phyloP scores from a whole-genome alignment of 2,329 filamentous ascomycete genomes.

The Coccinonectria pachysandricola region DNA sequence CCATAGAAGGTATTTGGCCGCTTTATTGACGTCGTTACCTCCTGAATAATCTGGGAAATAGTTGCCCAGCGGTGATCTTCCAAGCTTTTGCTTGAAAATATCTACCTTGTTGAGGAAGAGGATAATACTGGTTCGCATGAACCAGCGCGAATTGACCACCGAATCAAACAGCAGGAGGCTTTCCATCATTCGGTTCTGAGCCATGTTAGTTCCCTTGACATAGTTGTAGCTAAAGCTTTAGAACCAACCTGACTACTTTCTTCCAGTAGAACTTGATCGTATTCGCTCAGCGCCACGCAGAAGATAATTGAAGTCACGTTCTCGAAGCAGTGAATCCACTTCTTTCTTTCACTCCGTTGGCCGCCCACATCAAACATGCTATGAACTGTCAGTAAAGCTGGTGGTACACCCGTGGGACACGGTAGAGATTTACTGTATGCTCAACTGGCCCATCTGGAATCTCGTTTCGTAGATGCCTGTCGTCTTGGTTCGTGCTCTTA shows the following conservation, averaged over 20 bases:
- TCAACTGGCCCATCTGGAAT: slow-evolving; percentile 96
- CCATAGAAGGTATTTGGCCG: slow-evolving; percentile 95
- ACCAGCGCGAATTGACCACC: slow-evolving; percentile 97
- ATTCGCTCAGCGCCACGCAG: slow-evolving; percentile 94
- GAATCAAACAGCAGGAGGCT: slow-evolving; percentile 93
- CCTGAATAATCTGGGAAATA: slow-evolving; percentile 98
- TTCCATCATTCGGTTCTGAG: slow-evolving; percentile 98
- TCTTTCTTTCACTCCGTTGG: slow-evolving; percentile 94
- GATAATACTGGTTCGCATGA: slow-evolving; percentile 97
- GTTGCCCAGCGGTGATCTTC: slow-evolving; percentile 77
- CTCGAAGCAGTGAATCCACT: slow-evolving; percentile 99
- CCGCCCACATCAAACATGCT: slow-evolving; percentile 99
- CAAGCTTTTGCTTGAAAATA: slow-evolving; percentile 90
- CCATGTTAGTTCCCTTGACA: too few relatives aligned
- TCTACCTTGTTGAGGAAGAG: slow-evolving; percentile 98
- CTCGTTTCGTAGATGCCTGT: slow-evolving; percentile 98
- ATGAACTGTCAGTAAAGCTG: slow-evolving; percentile 13
- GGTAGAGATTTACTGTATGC: slow-evolving; percentile 72
- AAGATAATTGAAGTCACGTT: slow-evolving; percentile 99
- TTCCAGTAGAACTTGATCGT: slow-evolving; percentile 92
- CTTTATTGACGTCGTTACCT: slow-evolving; percentile 94
- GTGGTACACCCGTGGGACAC: neutral
- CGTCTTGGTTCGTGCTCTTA: slow-evolving; percentile 93
- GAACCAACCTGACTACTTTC: slow-evolving; percentile 82
- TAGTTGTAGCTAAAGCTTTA: too few relatives aligned